Evolutionary conservation across 140 eudicot genomes (phyloP).

Genomic region (Senecio squalidus): DNA sequence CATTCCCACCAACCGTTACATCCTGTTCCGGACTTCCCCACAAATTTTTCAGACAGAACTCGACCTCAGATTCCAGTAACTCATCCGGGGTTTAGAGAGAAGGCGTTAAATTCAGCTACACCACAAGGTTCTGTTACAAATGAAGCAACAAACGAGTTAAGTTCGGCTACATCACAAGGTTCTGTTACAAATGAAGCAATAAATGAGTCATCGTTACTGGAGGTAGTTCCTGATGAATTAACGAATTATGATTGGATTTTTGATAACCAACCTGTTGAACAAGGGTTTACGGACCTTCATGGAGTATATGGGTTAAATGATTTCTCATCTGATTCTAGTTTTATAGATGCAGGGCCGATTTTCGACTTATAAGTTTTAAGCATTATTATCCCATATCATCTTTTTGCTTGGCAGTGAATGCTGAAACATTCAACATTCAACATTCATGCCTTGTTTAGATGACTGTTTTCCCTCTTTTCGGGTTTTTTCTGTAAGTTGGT

Average conservation of each 20-base stretch:
- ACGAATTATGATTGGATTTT: conserved; percentile 46
- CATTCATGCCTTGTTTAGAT: conserved; percentile 24
- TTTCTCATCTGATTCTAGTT: conserved; percentile 37
- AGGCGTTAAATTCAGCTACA: conserved; percentile 20
- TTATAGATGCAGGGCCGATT: conserved; percentile 41
- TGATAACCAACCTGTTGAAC: conserved; percentile 37
- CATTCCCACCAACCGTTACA: conserved; percentile 14
- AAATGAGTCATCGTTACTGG: conserved; percentile 4
- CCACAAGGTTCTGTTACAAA: conserved; percentile 20
- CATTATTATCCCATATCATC: background rate
- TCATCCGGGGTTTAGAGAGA: conserved; percentile 12
- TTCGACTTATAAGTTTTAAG: conserved; percentile 39
- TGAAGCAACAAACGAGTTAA: conserved; percentile 24
- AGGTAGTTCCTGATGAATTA: conserved; percentile 16
- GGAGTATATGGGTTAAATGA: conserved; percentile 20
- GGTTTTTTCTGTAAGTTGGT: conserved; percentile 10
- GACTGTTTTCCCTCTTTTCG: conserved; percentile 16
- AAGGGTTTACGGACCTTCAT: conserved; percentile 23
- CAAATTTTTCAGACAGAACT: conserved; percentile 14
- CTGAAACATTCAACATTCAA: conserved; percentile 11
- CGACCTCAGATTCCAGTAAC: conserved; percentile 16
- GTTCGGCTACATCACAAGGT: conserved; percentile 18
- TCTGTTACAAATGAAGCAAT: conserved; percentile 24
- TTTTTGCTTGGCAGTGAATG: conserved; percentile 28
- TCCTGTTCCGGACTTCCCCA: conserved; percentile 17